These are phyloP conservation scores for Pythium angustatum DNA, from an alignment of 352 stramenopile species.

Conservation along the genomic window DNA sequence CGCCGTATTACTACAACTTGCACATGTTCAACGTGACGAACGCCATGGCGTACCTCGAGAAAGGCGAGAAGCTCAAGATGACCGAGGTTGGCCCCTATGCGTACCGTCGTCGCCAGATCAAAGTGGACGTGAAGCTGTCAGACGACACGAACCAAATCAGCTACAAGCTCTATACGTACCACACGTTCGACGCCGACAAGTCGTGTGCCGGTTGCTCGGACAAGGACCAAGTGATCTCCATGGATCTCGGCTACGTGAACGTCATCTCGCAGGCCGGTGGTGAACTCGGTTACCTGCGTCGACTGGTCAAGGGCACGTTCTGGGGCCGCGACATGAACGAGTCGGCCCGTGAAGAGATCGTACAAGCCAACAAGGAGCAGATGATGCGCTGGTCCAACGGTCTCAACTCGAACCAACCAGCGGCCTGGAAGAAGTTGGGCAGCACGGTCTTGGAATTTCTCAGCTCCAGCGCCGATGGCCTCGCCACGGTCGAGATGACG, in stretches of 20 bases:
- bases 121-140: constrained; percentile 56
- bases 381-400: constrained; percentile 80
- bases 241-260: constrained; percentile 71
- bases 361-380: constrained; percentile 46
- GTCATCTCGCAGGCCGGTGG: constrained; percentile 62
- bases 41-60: constrained; percentile 54
- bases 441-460: constrained; percentile 52
- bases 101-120: constrained; percentile 65
- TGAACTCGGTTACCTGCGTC: constrained; percentile 54
- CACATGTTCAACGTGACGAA: constrained; percentile 82
- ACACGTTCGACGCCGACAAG: constrained; percentile 48
- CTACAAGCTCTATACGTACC: constrained; percentile 82
- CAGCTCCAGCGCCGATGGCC: constrained; percentile 23
- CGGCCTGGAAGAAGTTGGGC: constrained; percentile 61
- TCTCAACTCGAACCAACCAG: constrained; percentile 72
- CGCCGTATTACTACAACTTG: constrained; percentile 68
- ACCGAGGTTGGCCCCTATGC: constrained; percentile 70
- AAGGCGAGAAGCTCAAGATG: constrained; percentile 55
- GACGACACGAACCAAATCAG: constrained; percentile 54
- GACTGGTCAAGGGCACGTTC: constrained; percentile 42
- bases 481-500: constrained; percentile 46
- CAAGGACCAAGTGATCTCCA: constrained; percentile 53
- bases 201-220: constrained; percentile 64
- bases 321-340: constrained; percentile 37
- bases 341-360: constrained; percentile 27